Evolutionary conservation across 2,329 filamentous ascomycete genomes (phyloP).

Genomic region (Bimuria novae-zelandiae): DNA sequence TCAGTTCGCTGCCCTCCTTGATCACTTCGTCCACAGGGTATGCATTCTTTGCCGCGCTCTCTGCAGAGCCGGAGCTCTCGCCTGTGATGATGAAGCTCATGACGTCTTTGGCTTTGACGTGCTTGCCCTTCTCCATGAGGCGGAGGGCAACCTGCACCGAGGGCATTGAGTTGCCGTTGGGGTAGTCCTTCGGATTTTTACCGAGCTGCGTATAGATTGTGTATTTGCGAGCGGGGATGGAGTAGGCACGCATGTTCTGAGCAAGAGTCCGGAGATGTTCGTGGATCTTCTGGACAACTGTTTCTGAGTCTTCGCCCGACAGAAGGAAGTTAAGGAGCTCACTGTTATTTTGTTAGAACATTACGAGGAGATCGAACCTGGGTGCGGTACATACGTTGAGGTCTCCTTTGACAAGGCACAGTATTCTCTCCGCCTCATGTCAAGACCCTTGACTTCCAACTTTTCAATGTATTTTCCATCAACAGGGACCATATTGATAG

Average conservation of each 20-base stretch:
- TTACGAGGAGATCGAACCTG: too few relatives aligned
- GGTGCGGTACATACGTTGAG: constrained; percentile 65
- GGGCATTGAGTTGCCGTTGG: constrained; percentile 92
- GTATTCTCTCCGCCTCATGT: constrained; percentile 98
- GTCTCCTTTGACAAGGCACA: constrained; percentile 95
- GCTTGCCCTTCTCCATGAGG: constrained; percentile 84
- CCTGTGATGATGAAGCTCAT: constrained; percentile 94
- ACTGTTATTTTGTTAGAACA: constrained; percentile 41
- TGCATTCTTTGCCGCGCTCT: constrained; percentile 83
- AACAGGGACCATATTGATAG: constrained; percentile 87
- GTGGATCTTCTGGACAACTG: constrained; percentile 86
- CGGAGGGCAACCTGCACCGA: constrained; percentile 94
- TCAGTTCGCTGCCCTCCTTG: constrained; percentile 73
- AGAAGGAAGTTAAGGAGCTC: constrained; percentile 92
- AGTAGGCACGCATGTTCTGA: constrained; percentile 80
- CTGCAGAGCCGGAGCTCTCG: constrained; percentile 63
- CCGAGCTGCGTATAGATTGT: constrained; percentile 98
- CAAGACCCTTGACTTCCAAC: constrained; percentile 96
- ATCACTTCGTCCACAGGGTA: constrained; percentile 84
- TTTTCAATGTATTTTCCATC: constrained; percentile 91
- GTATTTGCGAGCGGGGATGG: constrained; percentile 81
- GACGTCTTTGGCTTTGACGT: constrained; percentile 89
- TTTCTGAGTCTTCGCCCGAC: constrained; percentile 88
- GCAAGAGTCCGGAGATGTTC: constrained; percentile 88
- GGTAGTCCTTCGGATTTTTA: constrained; percentile 90